A percentile compares a stretch with the other conserved stretches of the same genome.
Conservation (phyloP, 805 yeast species). For the Yarrowia osloensis region DNA sequence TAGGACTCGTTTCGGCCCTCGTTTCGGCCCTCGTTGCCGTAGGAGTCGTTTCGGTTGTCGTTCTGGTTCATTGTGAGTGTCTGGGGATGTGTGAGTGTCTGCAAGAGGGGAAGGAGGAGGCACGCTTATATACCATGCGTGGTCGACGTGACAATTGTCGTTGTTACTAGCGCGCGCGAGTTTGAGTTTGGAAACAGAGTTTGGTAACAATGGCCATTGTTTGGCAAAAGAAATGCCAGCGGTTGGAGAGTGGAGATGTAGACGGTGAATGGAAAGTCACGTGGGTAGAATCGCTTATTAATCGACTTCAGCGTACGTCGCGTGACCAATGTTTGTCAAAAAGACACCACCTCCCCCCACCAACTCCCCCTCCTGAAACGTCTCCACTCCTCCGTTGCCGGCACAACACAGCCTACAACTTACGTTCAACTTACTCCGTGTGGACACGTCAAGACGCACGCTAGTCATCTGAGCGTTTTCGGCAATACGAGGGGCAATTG, state of each 20-base stretch:
- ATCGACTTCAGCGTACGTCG: no score
- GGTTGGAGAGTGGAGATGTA: background rate
- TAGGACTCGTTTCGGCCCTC: background rate
- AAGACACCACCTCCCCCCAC: no score
- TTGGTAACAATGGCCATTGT: conserved; percentile 1
- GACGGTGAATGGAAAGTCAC: no score
- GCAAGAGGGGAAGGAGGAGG: background rate
- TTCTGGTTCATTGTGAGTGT: conserved; percentile 7
- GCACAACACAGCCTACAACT: background rate
- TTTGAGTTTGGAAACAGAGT: background rate
- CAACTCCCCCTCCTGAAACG: background rate
- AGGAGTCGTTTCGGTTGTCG: background rate
- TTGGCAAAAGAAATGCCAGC: background rate
- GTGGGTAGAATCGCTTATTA: no score
- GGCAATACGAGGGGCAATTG: no score
- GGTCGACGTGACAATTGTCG: background rate
- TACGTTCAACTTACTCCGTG: background rate
- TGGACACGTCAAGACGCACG: conserved; percentile 11
- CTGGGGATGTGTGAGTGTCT: background rate
- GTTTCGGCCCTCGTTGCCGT: background rate
- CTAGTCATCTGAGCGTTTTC: background rate
- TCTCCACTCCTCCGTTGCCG: background rate
- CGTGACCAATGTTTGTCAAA: no score
- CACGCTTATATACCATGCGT: background rate
- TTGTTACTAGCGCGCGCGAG: background rate